Percentiles rank a stretch among this genome's conserved stretches.
These are phyloP conservation scores for Rubia peregrina DNA, from an alignment of 305 asterid species.

Conservation along the genomic window DNA sequence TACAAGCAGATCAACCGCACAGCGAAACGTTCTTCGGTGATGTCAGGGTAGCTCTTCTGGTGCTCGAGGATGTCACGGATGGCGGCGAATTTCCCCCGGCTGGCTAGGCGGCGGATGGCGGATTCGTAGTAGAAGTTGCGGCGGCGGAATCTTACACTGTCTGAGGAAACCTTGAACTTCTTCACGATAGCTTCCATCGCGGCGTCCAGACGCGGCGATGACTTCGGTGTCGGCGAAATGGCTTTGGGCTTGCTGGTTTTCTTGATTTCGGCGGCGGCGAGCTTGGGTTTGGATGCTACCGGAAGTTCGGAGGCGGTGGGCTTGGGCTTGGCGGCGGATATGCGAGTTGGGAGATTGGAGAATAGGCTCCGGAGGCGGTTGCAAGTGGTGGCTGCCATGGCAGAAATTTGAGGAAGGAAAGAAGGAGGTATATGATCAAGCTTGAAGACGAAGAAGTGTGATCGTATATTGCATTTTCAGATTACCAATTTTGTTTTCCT, in stretches of 20 bases:
- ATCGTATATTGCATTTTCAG: background rate
- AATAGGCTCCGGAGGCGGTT: conserved; percentile 30
- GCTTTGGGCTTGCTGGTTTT: conserved; percentile 3
- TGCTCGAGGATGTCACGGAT: conserved; percentile 37
- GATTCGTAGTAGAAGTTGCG: conserved; percentile 8
- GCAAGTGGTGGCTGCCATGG: conserved; percentile 26
- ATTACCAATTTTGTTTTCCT: no score
- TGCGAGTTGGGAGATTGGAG: conserved; percentile 17
- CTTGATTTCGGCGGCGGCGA: conserved; percentile 1
- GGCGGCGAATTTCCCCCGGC: conserved; percentile 20
- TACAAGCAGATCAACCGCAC: conserved; percentile 32
- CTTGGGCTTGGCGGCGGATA: background rate
- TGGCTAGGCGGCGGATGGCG: conserved; percentile 29
- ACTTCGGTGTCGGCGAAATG: conserved; percentile 6
- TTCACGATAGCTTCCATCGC: conserved; percentile 13
- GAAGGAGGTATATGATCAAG: background rate
- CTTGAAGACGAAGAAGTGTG: background rate
- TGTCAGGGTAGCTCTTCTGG: conserved; percentile 38
- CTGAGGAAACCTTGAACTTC: conserved; percentile 28
- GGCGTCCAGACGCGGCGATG: background rate
- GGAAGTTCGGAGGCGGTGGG: conserved; percentile 10
- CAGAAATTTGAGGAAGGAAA: background rate
- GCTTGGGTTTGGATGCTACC: conserved; percentile 1
- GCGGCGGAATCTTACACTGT: conserved; percentile 28
- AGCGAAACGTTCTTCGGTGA: conserved; percentile 29